Percentiles rank a stretch among this genome's conserved stretches.
Conservation (phyloP, 2,329 filamentous ascomycete genomes). For the Penicillium sp. region DNA sequence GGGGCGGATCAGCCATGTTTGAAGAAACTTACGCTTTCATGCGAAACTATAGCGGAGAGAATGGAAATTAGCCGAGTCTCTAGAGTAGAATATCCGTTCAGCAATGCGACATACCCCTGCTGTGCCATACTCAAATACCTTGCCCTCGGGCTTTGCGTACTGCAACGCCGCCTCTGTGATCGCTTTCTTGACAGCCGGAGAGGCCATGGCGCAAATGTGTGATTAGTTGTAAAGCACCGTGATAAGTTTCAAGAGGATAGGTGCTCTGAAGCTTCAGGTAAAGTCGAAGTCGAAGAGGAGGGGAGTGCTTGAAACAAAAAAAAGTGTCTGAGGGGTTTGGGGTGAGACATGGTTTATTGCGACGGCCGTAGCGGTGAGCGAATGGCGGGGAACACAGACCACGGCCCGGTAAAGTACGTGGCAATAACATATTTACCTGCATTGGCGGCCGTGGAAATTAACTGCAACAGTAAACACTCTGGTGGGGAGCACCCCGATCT, state of each 20-base stretch:
- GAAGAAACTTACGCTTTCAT: slow-evolving; percentile 55
- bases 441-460: slow-evolving; percentile 13
- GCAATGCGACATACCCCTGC: slow-evolving; percentile 47
- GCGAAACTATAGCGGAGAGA: slow-evolving; percentile 47
- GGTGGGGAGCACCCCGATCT: not conserved
- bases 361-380: slow-evolving; percentile 21
- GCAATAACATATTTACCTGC: slow-evolving; percentile 8
- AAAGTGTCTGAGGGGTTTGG: slow-evolving; percentile 16
- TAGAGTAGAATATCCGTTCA: not conserved
- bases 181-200: slow-evolving; percentile 36
- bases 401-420: slow-evolving; percentile 5
- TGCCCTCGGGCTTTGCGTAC: slow-evolving; percentile 44
- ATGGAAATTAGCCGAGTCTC: slow-evolving; percentile 13
- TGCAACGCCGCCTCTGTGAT: slow-evolving; percentile 42
- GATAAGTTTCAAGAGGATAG: not conserved
- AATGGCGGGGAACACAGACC: slow-evolving; percentile 13
- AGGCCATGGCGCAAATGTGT: slow-evolving; percentile 32
- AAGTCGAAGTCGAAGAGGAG: slow-evolving; percentile 2
- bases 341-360: slow-evolving; percentile 22
- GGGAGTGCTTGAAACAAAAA: slow-evolving; percentile 15
- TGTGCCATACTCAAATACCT: slow-evolving; percentile 52
- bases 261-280: not conserved
- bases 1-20: slow-evolving; percentile 20
- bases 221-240: not conserved
- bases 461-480: not conserved